These are phyloP conservation scores for Globisporangium okanoganense DNA, from an alignment of 352 stramenopile genomes.

Conservation along the genomic window DNA sequence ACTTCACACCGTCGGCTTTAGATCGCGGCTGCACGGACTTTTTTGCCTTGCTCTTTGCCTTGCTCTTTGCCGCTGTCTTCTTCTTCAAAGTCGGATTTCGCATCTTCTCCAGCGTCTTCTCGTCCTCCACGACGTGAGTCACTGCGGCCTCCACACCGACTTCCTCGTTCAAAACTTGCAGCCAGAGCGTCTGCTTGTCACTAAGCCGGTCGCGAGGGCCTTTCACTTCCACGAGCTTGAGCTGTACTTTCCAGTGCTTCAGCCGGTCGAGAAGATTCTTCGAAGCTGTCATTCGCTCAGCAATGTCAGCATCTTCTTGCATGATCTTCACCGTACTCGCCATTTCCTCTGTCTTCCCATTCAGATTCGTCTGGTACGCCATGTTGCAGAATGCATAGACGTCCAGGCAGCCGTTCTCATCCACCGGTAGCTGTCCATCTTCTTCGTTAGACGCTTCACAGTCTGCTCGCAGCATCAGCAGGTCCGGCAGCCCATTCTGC, in stretches of 20 bases:
- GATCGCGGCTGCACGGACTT: not conserved
- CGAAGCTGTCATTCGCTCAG: constrained; percentile 14
- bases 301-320: constrained; percentile 7
- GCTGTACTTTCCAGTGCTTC: constrained; percentile 14
- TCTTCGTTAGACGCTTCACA: too few relatives aligned
- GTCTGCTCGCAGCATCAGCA: constrained; percentile 48
- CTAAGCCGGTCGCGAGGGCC: constrained; percentile 78
- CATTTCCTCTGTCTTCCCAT: not conserved
- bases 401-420: constrained; percentile 40
- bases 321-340: not conserved
- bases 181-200: constrained; percentile 80
- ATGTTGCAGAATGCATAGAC: constrained; percentile 52
- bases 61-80: not conserved
- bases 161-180: constrained; percentile 56
- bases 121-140: constrained; percentile 71
- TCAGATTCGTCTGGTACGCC: constrained; percentile 46
- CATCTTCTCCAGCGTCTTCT: constrained; percentile 30
- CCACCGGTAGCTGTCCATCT: constrained; percentile 8
- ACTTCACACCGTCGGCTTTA: constrained; percentile 10
- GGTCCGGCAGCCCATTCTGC: constrained; percentile 70
- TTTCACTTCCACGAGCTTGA: constrained; percentile 87
- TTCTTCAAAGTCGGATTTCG: constrained; percentile 23
- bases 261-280: constrained; percentile 17
- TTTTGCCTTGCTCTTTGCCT: not conserved
- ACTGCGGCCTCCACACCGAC: constrained; percentile 56